These are phyloP conservation scores for Trametes villosa DNA, from an alignment of 768 basidiomycete genomes.

Conservation along the genomic window DNA sequence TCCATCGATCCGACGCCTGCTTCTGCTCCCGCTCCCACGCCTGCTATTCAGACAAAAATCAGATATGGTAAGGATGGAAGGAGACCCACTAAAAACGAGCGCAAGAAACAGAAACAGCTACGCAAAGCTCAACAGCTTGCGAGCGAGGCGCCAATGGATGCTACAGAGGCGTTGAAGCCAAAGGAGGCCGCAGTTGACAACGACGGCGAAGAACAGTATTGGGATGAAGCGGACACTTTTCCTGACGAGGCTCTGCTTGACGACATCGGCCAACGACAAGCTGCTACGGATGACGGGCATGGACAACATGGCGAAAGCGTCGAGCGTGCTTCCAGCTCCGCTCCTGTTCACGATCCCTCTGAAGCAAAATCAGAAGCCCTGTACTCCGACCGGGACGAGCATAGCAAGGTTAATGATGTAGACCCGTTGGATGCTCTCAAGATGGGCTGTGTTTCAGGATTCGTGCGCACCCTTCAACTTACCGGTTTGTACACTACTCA, in stretches of 20 bases:
- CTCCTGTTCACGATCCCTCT: neutral
- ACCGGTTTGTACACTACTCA: neutral
- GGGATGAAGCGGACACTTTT: conserved; percentile 6
- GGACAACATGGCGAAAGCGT: neutral
- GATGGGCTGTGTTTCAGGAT: neutral
- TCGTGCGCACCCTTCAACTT: neutral
- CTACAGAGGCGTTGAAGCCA: neutral
- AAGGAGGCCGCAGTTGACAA: neutral
- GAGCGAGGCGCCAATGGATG: neutral
- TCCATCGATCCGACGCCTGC: too few relatives aligned
- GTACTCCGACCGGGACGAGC: neutral
- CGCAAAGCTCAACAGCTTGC: neutral
- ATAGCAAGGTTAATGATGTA: neutral
- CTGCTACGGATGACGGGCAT: neutral
- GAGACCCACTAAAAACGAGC: neutral
- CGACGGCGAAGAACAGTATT: conserved; percentile 16
- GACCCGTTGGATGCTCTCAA: conserved; percentile 3
- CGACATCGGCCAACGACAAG: neutral
- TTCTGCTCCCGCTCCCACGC: too few relatives aligned
- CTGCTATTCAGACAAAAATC: neutral
- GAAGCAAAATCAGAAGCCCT: neutral
- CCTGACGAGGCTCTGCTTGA: conserved; percentile 1
- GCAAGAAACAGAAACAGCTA: neutral
- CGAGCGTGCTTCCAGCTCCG: neutral
- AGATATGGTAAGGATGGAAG: neutral